phyloP scores from a whole-genome alignment of 768 basidiomycete species.

The Tephrocybe sp. region DNA sequence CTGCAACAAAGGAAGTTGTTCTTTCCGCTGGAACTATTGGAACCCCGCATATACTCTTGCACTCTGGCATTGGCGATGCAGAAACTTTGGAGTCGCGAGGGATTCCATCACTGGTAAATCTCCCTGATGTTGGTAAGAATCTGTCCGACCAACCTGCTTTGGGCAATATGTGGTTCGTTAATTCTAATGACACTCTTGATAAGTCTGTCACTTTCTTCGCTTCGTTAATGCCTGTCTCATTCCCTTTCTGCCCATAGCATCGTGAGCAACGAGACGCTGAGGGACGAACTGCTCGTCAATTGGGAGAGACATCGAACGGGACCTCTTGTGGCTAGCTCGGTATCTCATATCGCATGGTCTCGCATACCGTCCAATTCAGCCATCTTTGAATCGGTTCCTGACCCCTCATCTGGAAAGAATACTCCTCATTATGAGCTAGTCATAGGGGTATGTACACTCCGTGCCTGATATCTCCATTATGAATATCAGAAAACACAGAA shows the following conservation, averaged over 20 bases:
- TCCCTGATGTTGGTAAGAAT: slow-evolving; percentile 28
- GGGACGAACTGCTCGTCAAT: slow-evolving; percentile 16
- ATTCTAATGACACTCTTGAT: slow-evolving; percentile 24
- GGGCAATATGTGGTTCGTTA: slow-evolving; percentile 23
- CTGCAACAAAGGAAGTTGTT: slow-evolving; percentile 3
- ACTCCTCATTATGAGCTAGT: slow-evolving; percentile 17
- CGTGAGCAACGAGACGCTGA: slow-evolving; percentile 6
- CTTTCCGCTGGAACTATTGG: slow-evolving; percentile 29
- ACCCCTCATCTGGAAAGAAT: slow-evolving; percentile 26
- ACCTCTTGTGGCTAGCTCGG: slow-evolving; percentile 16
- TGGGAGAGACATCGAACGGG: slow-evolving; percentile 21
- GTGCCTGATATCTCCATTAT: too few relatives aligned
- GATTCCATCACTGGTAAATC: slow-evolving; percentile 21
- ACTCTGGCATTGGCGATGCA: slow-evolving; percentile 35
- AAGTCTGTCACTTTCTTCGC: not conserved
- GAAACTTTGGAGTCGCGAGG: slow-evolving; percentile 17
- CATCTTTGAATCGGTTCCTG: slow-evolving; percentile 16
- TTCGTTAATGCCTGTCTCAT: not conserved
- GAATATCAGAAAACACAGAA: not conserved
- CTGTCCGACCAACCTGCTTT: slow-evolving; percentile 26
- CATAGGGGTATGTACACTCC: not conserved
- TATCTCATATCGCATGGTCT: too few relatives aligned
- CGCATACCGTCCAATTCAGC: slow-evolving; percentile 18
- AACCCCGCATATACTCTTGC: slow-evolving; percentile 30
- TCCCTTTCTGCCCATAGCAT: not conserved